Percentiles rank a stretch among this genome's conserved stretches.
phyloP scores from a whole-genome alignment of 1,284 basidiomycete genomes.

The Calocybe gambosa region DNA sequence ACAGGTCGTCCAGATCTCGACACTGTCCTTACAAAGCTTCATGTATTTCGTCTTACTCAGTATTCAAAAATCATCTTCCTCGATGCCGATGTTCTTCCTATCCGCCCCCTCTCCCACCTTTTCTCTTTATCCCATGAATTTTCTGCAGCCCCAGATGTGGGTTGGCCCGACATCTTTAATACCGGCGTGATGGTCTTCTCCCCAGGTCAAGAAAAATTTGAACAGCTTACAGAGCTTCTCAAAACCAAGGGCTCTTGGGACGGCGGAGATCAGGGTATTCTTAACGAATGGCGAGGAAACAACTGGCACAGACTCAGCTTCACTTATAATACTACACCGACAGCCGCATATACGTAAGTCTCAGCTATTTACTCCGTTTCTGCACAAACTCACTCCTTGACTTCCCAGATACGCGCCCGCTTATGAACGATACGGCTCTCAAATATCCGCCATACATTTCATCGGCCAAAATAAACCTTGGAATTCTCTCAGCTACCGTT shows the following conservation, averaged over 20 bases:
- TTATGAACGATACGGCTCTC: slow-evolving; percentile 85
- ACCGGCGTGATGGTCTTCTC: slow-evolving; percentile 89
- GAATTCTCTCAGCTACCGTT: slow-evolving; percentile 64
- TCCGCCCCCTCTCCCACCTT: slow-evolving; percentile 84
- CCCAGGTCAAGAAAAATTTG: slow-evolving; percentile 80
- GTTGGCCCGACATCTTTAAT: slow-evolving; percentile 99
- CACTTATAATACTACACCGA: slow-evolving; percentile 96
- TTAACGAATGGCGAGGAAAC: slow-evolving; percentile 89
- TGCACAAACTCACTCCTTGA: slow-evolving; percentile 21
- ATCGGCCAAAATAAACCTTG: slow-evolving; percentile 95
- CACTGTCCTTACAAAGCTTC: slow-evolving; percentile 91
- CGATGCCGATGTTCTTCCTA: slow-evolving; percentile 92
- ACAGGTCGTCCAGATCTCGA: slow-evolving; percentile 89
- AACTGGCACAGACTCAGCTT: slow-evolving; percentile 92
- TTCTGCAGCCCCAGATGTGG: slow-evolving; percentile 90
- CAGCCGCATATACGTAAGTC: slow-evolving; percentile 93
- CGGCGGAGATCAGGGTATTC: slow-evolving; percentile 92
- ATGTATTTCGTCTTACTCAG: slow-evolving; percentile 85
- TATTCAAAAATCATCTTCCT: slow-evolving; percentile 91
- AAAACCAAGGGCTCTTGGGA: slow-evolving; percentile 87
- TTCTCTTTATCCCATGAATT: slow-evolving; percentile 73
- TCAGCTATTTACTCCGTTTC: slow-evolving; percentile 20
- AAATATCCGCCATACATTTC: slow-evolving; percentile 90
- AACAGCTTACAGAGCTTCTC: slow-evolving; percentile 63
- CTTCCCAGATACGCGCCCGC: slow-evolving; percentile 83